Conservation (phyloP, 176 grass and related monocot genomes). For the Calamus simplicifolius region DNA sequence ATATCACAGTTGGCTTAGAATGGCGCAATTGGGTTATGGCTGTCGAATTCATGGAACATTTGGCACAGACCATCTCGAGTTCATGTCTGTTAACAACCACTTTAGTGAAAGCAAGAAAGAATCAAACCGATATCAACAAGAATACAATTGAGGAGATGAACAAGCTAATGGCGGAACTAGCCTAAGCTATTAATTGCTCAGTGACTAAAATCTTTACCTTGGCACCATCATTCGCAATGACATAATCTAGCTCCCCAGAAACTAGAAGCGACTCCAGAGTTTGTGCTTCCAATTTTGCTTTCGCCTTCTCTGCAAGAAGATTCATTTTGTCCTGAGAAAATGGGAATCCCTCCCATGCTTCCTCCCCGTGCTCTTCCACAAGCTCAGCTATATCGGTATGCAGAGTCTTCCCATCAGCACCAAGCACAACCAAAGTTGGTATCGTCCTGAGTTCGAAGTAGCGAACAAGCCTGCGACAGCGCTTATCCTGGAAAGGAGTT, state of each 20-base stretch:
- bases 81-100: too few species aligned
- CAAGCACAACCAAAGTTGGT: slow-evolving; percentile 67
- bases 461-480: slow-evolving; percentile 40
- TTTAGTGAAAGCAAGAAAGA: too few species aligned
- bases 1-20: too few species aligned
- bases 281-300: slow-evolving; percentile 49
- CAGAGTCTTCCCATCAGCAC: slow-evolving; percentile 78
- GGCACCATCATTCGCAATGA: slow-evolving; percentile 39
- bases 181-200: too few species aligned
- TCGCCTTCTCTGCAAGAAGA: slow-evolving; percentile 49
- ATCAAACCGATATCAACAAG: too few species aligned
- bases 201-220: slow-evolving; percentile 30
- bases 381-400: slow-evolving; percentile 44
- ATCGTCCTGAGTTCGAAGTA: slow-evolving; percentile 64
- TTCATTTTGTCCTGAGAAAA: slow-evolving; percentile 61
- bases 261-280: slow-evolving; percentile 75
- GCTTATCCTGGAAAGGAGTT: slow-evolving; percentile 63
- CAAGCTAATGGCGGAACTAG: too few species aligned
- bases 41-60: too few species aligned
- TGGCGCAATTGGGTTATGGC: too few species aligned
- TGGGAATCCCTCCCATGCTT: slow-evolving; percentile 73
- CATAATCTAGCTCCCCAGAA: slow-evolving; percentile 41
- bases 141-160: too few species aligned
- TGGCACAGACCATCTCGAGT: too few species aligned
- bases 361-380: slow-evolving; percentile 55